Conservation (phyloP, 2,329 filamentous ascomycete genomes). For the Cytospora mali region DNA sequence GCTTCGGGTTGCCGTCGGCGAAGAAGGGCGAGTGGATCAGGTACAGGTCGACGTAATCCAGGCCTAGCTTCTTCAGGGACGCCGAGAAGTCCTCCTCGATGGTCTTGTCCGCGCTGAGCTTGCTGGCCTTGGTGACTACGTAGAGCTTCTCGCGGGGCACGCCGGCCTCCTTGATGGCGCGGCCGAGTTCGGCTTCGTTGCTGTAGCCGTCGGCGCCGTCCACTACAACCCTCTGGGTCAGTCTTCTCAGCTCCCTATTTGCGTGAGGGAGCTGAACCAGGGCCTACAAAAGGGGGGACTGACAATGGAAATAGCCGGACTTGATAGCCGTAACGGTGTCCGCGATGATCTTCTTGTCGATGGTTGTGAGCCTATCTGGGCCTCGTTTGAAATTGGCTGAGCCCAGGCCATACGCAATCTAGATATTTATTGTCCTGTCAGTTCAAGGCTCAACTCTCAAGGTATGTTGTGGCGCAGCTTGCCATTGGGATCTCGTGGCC, state of each 20-base stretch:
- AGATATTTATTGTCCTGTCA: constrained; percentile 21
- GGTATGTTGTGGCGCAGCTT: constrained; percentile 32
- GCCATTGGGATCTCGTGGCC: constrained; percentile 73
- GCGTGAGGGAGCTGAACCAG: background rate
- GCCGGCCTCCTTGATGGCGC: constrained; percentile 68
- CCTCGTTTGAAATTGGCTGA: constrained; percentile 65
- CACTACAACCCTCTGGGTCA: constrained; percentile 42
- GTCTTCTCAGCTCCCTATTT: constrained; percentile 56
- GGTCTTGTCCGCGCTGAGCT: constrained; percentile 35
- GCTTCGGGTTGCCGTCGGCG: constrained; percentile 46
- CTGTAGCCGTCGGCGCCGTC: constrained; percentile 73
- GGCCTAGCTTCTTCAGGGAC: constrained; percentile 65
- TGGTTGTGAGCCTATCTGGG: constrained; percentile 43
- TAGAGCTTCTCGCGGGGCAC: constrained; percentile 69
- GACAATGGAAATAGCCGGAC: constrained; percentile 45
- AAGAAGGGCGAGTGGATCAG: constrained; percentile 63
- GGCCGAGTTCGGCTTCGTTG: constrained; percentile 71
- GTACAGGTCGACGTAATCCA: constrained; percentile 75
- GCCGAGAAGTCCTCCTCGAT: constrained; percentile 55
- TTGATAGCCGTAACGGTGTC: constrained; percentile 64
- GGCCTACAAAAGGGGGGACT: background rate
- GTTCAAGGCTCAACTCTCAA: background rate
- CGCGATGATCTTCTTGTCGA: constrained; percentile 57
- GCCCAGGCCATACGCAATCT: constrained; percentile 74
- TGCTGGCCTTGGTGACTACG: constrained; percentile 63